phyloP scores from a whole-genome alignment of 2,329 filamentous ascomycete species.

The Ascochyta viciae-villosae region DNA sequence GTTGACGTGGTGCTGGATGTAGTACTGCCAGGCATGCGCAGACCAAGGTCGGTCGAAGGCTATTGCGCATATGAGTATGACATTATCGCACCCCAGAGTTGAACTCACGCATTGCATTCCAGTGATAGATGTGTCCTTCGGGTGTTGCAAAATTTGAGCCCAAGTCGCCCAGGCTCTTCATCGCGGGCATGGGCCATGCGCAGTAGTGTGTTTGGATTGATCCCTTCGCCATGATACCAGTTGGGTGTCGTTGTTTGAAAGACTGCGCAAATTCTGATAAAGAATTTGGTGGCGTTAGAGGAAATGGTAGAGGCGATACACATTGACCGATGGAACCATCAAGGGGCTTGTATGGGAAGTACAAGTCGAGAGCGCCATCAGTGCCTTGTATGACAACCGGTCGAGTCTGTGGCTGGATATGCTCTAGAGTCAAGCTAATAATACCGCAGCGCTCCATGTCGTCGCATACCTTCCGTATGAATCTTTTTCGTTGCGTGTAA shows the following conservation, averaged over 20 bases:
- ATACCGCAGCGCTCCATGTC: constrained; percentile 40
- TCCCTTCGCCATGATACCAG: constrained; percentile 36
- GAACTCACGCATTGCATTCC: constrained; percentile 40
- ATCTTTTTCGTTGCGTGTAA: constrained; percentile 29
- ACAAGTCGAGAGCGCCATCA: constrained; percentile 34
- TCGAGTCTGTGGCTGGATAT: constrained; percentile 31
- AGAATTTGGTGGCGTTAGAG: constrained; percentile 14
- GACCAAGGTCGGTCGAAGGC: constrained; percentile 41
- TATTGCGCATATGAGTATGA: neutral
- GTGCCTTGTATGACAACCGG: constrained; percentile 32
- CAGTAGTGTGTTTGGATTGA: constrained; percentile 40
- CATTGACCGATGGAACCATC: constrained; percentile 16
- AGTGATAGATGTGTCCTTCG: constrained; percentile 41
- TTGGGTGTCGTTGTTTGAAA: constrained; percentile 28
- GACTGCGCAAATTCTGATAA: constrained; percentile 28
- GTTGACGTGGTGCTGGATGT: constrained; percentile 39
- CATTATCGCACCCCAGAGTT: too few species aligned
- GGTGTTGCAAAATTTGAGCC: constrained; percentile 35
- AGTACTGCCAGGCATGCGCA: constrained; percentile 41
- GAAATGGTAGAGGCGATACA: constrained; percentile 24
- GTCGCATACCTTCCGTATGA: constrained; percentile 32
- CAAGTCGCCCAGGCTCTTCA: constrained; percentile 31
- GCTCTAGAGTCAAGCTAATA: constrained; percentile 24
- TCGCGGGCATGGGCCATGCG: constrained; percentile 40
- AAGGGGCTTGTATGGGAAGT: constrained; percentile 35